Evolutionary conservation across 140 eudicot genomes (phyloP).

Genomic region (Anethum foeniculum): DNA sequence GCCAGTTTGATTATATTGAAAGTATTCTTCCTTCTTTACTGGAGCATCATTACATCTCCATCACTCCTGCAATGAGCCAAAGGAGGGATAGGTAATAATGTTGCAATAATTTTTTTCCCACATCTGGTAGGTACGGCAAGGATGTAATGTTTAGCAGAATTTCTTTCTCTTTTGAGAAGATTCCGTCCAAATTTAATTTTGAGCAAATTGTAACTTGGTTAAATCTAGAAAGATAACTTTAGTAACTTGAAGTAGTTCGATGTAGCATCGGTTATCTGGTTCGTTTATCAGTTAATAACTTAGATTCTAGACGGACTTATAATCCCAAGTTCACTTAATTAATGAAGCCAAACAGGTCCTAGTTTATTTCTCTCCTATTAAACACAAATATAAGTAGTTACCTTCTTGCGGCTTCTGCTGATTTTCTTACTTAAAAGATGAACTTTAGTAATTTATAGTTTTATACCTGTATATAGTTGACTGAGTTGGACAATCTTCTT

Average conservation of each 20-base stretch:
- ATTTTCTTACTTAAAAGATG: background rate
- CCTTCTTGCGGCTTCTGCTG: background rate
- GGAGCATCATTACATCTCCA: constrained; percentile 81
- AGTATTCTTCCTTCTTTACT: constrained; percentile 68
- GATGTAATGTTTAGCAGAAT: background rate
- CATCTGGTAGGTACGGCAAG: constrained; percentile 8
- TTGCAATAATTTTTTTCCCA: background rate
- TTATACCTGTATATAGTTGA: background rate
- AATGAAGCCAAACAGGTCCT: background rate
- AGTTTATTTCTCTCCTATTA: background rate
- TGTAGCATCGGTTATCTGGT: background rate
- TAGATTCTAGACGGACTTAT: background rate
- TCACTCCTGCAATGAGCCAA: constrained; percentile 99
- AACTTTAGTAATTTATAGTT: background rate
- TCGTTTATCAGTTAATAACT: background rate
- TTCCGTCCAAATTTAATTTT: background rate
- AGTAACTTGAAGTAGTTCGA: background rate
- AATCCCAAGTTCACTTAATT: background rate
- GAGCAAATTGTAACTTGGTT: background rate
- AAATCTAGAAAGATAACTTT: background rate
- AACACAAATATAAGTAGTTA: background rate
- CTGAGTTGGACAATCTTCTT: background rate
- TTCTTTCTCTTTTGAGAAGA: background rate
- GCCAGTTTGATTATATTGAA: constrained; percentile 84
- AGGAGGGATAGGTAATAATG: constrained; percentile 79